Evolutionary conservation across 768 basidiomycete species (phyloP), one percentile per base, ranked within the genome.

Genomic region (Pleurotus eryngii): DNA sequence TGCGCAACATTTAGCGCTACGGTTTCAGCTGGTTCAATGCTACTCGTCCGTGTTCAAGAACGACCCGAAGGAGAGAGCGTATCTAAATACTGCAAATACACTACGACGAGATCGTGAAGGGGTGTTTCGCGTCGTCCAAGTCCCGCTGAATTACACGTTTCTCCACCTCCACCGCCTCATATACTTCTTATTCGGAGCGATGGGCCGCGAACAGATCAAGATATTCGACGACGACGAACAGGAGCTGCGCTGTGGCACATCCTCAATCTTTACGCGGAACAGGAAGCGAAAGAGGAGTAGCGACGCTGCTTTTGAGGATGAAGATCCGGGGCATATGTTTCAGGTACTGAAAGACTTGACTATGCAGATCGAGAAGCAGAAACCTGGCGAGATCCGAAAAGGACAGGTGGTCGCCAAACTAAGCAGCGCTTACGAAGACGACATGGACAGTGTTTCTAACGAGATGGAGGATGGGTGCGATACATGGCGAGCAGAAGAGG

Each of bases 401-500:
- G 50, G 50, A 12, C 17, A 38, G 11, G 50, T 53, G n/a, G 15
- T 38, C n/a, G 50, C 50, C 2, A 38, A 42, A 30, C 20, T 53
- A 2, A 53, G 46, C 43, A 46, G 46, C 24, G 20, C 55, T 9
- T 56, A 47, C 26, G 43, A 24, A 15, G 49, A 42, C 20, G 45
- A 45, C 18, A 42, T 45, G 27, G 17, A 56, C 17, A 24, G 18
- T 8, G 51, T 46, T 22, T 18, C 40, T 22, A 62, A 63, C 57
- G 60, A 69, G 56, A 56, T 63, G 4, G 59, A 62, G 1, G 65
- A 69, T 4, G 71, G 77, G 3, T 80, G 78, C 1, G 84, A 89
- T 64, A 66, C 85, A 1, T 90, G 87, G 88, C 80, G 83, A 50
- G 80, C 83, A 2, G 89, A 90, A 64, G 85, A 87, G 63, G 87